These are phyloP conservation scores for Pseudopyrenochaeta lycopersici DNA, from an alignment of 2,329 filamentous ascomycete species.

Conservation along the genomic window DNA sequence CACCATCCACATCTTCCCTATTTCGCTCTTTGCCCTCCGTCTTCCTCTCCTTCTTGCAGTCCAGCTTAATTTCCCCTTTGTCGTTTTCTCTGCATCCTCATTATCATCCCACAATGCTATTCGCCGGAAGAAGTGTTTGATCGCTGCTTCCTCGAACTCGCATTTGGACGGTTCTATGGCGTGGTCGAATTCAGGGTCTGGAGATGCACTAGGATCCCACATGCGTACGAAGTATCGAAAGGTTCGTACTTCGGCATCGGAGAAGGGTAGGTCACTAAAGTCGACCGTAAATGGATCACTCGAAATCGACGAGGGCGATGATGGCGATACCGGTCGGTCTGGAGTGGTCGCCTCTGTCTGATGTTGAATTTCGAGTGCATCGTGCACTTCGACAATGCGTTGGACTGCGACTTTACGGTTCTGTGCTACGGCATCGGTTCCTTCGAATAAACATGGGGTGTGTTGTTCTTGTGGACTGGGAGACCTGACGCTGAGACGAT, in stretches of 20 bases:
- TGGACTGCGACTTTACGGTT: constrained; percentile 23
- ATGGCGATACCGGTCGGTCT: constrained; percentile 7
- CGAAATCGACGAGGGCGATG: constrained; percentile 8
- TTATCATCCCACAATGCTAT: constrained; percentile 30
- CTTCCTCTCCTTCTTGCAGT: constrained; percentile 9
- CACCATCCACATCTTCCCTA: constrained; percentile 22
- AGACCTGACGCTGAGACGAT: constrained; percentile 7
- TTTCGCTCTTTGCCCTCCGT: constrained; percentile 10
- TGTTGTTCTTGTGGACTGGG: neutral
- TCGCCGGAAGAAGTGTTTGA: constrained; percentile 33
- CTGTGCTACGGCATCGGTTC: constrained; percentile 24
- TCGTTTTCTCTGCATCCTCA: constrained; percentile 21
- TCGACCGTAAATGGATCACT: constrained; percentile 23
- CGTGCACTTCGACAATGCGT: constrained; percentile 24
- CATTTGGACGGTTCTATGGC: constrained; percentile 11
- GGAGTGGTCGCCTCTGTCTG: constrained; percentile 8
- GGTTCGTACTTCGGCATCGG: constrained; percentile 30
- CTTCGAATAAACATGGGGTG: constrained; percentile 15
- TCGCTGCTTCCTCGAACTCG: constrained; percentile 26
- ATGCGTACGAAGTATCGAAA: constrained; percentile 29
- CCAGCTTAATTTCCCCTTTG: neutral
- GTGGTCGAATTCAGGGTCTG: constrained; percentile 27
- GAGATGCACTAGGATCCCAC: constrained; percentile 23
- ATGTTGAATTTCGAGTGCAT: constrained; percentile 19
- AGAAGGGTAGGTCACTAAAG: constrained; percentile 16